These are phyloP conservation scores for Nicotiana rustica DNA, from an alignment of 305 asterid genomes.

Conservation along the genomic window DNA sequence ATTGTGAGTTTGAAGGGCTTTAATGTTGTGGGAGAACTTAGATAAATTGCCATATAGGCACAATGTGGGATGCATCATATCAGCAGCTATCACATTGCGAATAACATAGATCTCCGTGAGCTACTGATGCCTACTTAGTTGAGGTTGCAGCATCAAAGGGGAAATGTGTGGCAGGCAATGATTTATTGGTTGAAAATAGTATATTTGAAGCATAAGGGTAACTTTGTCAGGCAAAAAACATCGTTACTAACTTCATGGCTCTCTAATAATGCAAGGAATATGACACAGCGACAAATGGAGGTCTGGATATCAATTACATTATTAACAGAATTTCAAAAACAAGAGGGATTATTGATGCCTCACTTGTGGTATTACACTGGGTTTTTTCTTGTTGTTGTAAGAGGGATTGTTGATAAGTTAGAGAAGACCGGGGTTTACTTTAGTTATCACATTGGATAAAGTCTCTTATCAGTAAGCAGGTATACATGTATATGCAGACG, in stretches of 20 bases:
- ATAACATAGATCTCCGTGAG: neutral
- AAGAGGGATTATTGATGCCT: too few species aligned
- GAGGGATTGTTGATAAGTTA: neutral
- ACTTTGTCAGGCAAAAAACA: too few species aligned
- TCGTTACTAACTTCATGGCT: neutral
- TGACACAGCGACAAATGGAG: neutral
- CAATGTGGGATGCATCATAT: too few species aligned
- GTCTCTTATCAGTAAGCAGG: slow-evolving; percentile 48
- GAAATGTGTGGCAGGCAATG: neutral
- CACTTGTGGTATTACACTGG: too few species aligned
- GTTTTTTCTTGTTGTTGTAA: too few species aligned
- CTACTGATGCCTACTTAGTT: neutral
- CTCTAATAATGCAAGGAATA: too few species aligned
- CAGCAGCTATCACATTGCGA: too few species aligned
- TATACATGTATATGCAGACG: neutral
- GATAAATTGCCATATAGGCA: slow-evolving; percentile 6
- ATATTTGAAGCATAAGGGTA: too few species aligned
- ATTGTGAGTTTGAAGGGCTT: neutral
- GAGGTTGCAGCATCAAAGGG: neutral
- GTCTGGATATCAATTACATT: too few species aligned
- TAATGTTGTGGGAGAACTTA: slow-evolving; percentile 13
- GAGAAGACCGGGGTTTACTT: neutral
- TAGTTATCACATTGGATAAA: neutral
- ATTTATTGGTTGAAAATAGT: too few species aligned
- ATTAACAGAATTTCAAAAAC: too few species aligned